Evolutionary conservation across 1,284 basidiomycete genomes (phyloP), one percentile per base, ranked within the genome.

Genomic region (Xerocomus amazonicus): DNA sequence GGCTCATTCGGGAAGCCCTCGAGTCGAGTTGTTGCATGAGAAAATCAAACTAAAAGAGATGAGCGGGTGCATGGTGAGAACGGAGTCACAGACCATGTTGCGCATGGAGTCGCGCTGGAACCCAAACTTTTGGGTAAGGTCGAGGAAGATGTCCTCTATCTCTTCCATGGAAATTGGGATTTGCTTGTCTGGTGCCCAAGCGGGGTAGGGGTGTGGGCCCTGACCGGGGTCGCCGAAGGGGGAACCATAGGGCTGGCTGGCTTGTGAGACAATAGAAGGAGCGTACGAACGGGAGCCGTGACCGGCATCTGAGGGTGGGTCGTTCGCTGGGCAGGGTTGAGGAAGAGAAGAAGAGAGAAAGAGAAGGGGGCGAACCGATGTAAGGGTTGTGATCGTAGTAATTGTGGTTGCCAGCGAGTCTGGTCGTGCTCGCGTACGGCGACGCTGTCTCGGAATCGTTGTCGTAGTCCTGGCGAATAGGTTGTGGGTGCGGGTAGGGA

Each of bases 131-230:
- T 99, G 95, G 45, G 93, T 89, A 51, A 99, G 82, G 72, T 99
- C 97, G 64, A 99, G 89, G 66, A 99, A 94, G 55, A 99, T 95
- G 68, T 99, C 97, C 72, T 99, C 97, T 56, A 99, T 97, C 73
- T 99, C 96, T 63, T 99, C 96, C 57, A 92, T 96, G 45, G 93
- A 95, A 65, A 99, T 87, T 51, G 96, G 97, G 58, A 97, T 96
- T 68, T 95, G 89, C 58, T 90, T 87, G 59, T 97, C 92, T 37
- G 87, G 79, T 32, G 90, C 84, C 96, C 97, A 99, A 35, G 95
- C 94, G 43, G 97, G 96, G 67, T 93, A 96, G 23, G 90, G 90
- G 59, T 94, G 88, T 35, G 76, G 69, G 26, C 78, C 71, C 12
- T 72, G 73, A 47, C 78, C 79, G 19, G 81, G 76, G 69, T 84